Base-by-base conservation (phyloP, 1,284 basidiomycete species). In the Ceratobasidium theobromae region DNA sequence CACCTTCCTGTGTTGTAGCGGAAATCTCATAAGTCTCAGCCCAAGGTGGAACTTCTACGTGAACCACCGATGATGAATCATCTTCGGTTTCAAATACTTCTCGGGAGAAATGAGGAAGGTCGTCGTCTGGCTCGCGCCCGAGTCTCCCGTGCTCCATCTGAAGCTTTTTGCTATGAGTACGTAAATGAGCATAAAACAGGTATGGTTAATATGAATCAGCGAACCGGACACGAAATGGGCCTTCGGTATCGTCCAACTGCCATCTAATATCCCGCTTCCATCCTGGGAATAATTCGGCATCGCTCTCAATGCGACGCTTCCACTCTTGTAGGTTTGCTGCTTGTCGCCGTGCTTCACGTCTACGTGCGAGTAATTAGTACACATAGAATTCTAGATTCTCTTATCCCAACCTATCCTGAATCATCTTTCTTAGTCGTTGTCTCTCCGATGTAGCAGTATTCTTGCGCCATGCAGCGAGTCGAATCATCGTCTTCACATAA, bases 161-260 rank as follows among this genome's bases (percentile, higher is more conserved):
- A 68, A 92, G 73, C 74, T 89, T 89, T 73, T 88, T 91, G 71
- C 90, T 91, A 57, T 9, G 11, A 30, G 14, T 14, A 12, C 53
- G 27, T 11, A 1, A 16, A 32, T 48, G 40, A 30, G 25, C 3
- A 11, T 43, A 32, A 40, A 5, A 40, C 49, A 11, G 8, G 12
- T 66, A 23, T 43, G 3, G 53, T 71, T n/a, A n/a, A n/a, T n/a
- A n/a, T 78, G 25, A 41, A 16, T 9, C 25, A 1, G 68, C 73
- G 35, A 69, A 91, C 91, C 91, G 81, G 68, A 90, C 87, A 55
- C 93, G 84, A 72, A 90, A 83, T 2, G 93, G 93, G 0, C 93
- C 93, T 73, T 95, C 93, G 4, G 91, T 94, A 70, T 94, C 92
- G 69, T 95, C 93, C 35, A 94, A 76, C 53, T 86, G 79, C 91